A percentile compares a stretch with the other conserved stretches of the same genome.
These are phyloP conservation scores for Amanita rubescens DNA, from an alignment of 768 basidiomycete genomes.

Conservation along the genomic window DNA sequence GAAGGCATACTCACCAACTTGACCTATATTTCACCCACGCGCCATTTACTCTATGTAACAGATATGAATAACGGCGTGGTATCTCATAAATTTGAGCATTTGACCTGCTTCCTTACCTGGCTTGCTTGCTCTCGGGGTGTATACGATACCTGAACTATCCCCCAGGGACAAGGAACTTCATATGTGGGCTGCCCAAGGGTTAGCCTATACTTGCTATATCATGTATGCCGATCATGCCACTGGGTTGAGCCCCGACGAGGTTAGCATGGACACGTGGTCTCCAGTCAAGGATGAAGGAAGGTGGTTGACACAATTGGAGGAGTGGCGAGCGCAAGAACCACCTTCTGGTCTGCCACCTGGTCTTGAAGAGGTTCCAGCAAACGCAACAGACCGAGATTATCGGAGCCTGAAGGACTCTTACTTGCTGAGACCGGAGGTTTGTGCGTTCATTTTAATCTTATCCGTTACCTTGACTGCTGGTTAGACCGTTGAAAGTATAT, in stretches of 20 bases:
- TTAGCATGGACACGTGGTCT: constrained; percentile 24
- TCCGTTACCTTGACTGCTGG: constrained; percentile 1
- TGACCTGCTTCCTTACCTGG: constrained; percentile 62
- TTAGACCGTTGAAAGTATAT: constrained; percentile 47
- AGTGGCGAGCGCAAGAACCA: constrained; percentile 36
- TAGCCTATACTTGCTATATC: constrained; percentile 55
- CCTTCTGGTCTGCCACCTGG: constrained; percentile 18
- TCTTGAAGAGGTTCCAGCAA: constrained; percentile 13
- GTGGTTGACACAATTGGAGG: constrained; percentile 33
- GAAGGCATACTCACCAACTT: constrained; percentile 45
- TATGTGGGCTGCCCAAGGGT: constrained; percentile 52
- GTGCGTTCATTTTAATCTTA: constrained; percentile 6
- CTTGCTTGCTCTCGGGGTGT: constrained; percentile 50
- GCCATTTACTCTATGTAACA: constrained; percentile 51
- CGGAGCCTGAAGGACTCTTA: constrained; percentile 23
- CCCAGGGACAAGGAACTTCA: constrained; percentile 35
- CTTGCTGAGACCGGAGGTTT: constrained; percentile 45
- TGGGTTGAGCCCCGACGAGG: constrained; percentile 57
- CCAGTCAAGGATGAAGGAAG: constrained; percentile 10
- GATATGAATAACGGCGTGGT: constrained; percentile 30
- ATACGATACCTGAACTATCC: constrained; percentile 27
- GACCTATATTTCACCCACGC: constrained; percentile 44
- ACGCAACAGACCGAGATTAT: constrained; percentile 31
- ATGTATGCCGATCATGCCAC: constrained; percentile 57
- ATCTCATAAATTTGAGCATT: constrained; percentile 47